Evolutionary conservation across 2,329 filamentous ascomycete genomes (phyloP), one percentile per base, ranked within the genome.

Genomic region (Monilinia laxa): DNA sequence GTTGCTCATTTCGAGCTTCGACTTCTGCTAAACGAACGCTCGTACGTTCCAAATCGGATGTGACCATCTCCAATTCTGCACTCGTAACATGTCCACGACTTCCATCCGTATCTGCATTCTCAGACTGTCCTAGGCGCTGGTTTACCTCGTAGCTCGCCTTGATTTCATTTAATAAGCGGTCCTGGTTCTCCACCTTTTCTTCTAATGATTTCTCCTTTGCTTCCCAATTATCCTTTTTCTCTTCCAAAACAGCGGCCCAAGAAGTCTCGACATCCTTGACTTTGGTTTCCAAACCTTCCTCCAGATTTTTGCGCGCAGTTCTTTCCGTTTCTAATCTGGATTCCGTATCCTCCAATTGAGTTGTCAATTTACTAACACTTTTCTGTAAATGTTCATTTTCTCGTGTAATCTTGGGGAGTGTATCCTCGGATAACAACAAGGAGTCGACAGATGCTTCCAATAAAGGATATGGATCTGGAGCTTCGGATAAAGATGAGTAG

Each of bases 111-210:
- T 90, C 87, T 12, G 80, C 80, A 63, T 86, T 85, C 45, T 90
- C 89, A 18, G 87, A 87, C 71, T 88, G 89, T 62, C 89, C 93
- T 62, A 99, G 82, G 62, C 95, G 86, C 77, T 98, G 93, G 56
- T 92, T 95, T 65, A 99, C 95, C 78, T 99, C 95, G 76, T 97
- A 97, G 80, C 89, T 97, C 35, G 95, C 95, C 79, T 97, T 98
- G 76, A 98, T 87, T 78, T 99, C 96, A 75, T 91, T 97, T 72
- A 99, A 80, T 51, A 99, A 80, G 9, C 93, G 88, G 59, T 99
- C 95, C 76, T 99, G 94, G 73, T 90, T 96, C 77, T 97, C 94
- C 3, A 96, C 83, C 79, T 97, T 98, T 73, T 98, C 94, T 75
- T 97, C 93, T 68, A 97, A 79, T 38, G 86, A 88, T 80, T 91